Base-by-base conservation (phyloP, 257 asterid genomes). In the Lycium ferocissimum region DNA sequence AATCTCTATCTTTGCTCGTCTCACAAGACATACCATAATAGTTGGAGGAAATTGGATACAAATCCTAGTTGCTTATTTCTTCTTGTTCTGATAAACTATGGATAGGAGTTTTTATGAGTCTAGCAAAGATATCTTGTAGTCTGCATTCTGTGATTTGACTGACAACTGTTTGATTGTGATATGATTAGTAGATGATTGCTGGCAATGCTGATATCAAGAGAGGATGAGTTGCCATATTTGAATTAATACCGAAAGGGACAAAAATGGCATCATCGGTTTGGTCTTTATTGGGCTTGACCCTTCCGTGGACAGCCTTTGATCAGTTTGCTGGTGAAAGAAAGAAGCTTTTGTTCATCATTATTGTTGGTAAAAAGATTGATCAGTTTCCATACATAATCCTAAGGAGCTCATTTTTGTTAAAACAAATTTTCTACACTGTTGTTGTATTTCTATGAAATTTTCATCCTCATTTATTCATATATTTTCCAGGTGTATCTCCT, bases 341-440 rank as follows among this genome's bases (percentile, higher is more conserved):
- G 20, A 49, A 76, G 47, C 11, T 26, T 78, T 54, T n/a, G 43
- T 78, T 78, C 82, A 53, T 53, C 65, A 53, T 26, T 14, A 26
- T 53, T 76, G 63, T 76, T 51, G 47, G 65, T 76, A 8, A 26
- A 76, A 13, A 7, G 82, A 76, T 51, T 78, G 65, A 53, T 78
- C 82, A 53, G 66, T 78, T 33, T 53, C 65, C 65, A 78, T 78
- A 26, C 65, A 53, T 33, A 78, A 14, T 4, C 0, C 49, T 0
- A 14, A 53, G 65, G 47, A 33, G 15, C 14, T 15, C 13, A 78
- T 33, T 53, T 78, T 26, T 78, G 22, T 54, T 78, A 17, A 26
- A 7, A 53, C 26, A 76, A 2, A 1, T 33, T 53, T 26, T 53
- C 33, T 18, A 53, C 66, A 7, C 53, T 53, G 82, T 78, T 78